A percentile compares a stretch with the other conserved stretches of the same genome.
Evolutionary conservation across 106 monocot species (phyloP).

Genomic region (Phalaenopsis equestris): DNA sequence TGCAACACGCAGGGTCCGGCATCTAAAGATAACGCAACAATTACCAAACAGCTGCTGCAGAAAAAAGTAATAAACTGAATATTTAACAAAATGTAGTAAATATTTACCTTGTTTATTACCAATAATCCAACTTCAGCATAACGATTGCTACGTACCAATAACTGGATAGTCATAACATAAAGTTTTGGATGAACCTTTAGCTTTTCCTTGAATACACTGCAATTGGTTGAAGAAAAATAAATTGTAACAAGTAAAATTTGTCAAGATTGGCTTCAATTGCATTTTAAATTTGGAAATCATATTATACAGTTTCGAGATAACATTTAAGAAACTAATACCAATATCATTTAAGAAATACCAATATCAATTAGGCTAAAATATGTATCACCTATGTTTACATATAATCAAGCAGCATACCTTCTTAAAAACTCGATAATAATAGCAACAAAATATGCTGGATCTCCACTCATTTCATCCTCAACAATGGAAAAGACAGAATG

Average conservation of each 20-base stretch:
- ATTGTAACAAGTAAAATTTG: not conserved
- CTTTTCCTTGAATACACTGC: slow-evolving; percentile 67
- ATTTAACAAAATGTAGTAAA: not conserved
- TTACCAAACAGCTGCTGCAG: not conserved
- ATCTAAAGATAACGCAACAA: not conserved
- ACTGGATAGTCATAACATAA: slow-evolving; percentile 63
- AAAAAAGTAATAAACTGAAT: not conserved
- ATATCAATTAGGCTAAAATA: not conserved
- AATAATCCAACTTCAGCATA: slow-evolving; percentile 65
- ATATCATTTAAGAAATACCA: not conserved
- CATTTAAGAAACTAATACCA: not conserved
- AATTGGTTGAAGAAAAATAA: slow-evolving; percentile 1
- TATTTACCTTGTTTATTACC: slow-evolving; percentile 67
- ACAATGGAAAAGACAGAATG: slow-evolving; percentile 61
- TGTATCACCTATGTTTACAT: not conserved
- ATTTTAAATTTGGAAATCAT: not conserved
- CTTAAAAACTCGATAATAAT: slow-evolving; percentile 69
- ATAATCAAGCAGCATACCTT: slow-evolving; percentile 37
- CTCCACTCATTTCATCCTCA: slow-evolving; percentile 85
- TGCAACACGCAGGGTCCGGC: not conserved
- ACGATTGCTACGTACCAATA: slow-evolving; percentile 53
- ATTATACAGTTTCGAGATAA: not conserved
- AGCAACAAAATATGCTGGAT: slow-evolving; percentile 76
- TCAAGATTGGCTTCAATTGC: not conserved
- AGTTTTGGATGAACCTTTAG: slow-evolving; percentile 49